These are phyloP conservation scores for Suillus spraguei DNA, from an alignment of 768 basidiomycete genomes.

Conservation along the genomic window DNA sequence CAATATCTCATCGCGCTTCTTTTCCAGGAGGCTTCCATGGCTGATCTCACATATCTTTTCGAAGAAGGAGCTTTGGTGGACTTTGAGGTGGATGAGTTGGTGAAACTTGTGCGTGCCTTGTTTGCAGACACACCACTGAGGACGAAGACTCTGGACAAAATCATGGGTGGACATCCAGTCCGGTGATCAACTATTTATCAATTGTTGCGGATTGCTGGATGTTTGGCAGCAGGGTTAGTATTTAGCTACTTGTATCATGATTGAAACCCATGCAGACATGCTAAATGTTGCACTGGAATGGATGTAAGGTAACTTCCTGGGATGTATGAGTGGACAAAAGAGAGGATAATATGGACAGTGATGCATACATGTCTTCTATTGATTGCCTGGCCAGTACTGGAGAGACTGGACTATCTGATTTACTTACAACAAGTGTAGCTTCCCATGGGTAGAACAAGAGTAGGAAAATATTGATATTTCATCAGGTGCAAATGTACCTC, in stretches of 20 bases:
- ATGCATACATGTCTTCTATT: not conserved
- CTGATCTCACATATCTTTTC: conserved; percentile 89
- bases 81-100: conserved; percentile 83
- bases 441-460: too few species aligned
- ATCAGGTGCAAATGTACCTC: too few species aligned
- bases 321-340: not conserved
- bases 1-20: conserved; percentile 7
- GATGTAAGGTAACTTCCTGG: not conserved
- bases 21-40: conserved; percentile 84
- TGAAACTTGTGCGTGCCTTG: conserved; percentile 77
- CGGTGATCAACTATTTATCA: conserved; percentile 13
- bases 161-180: conserved; percentile 61
- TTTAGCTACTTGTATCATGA: not conserved
- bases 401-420: too few species aligned
- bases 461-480: not conserved
- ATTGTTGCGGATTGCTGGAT: too few species aligned
- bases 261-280: not conserved
- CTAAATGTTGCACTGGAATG: not conserved
- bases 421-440: too few species aligned
- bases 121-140: conserved; percentile 88
- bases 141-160: conserved; percentile 77
- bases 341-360: not conserved
- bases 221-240: not conserved
- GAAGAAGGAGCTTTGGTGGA: conserved; percentile 90
- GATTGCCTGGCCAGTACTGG: not conserved